Percentiles rank a stretch among this genome's conserved stretches.
These are phyloP conservation scores for Cercophora samala DNA, from an alignment of 495 filamentous ascomycete genomes.

Conservation along the genomic window DNA sequence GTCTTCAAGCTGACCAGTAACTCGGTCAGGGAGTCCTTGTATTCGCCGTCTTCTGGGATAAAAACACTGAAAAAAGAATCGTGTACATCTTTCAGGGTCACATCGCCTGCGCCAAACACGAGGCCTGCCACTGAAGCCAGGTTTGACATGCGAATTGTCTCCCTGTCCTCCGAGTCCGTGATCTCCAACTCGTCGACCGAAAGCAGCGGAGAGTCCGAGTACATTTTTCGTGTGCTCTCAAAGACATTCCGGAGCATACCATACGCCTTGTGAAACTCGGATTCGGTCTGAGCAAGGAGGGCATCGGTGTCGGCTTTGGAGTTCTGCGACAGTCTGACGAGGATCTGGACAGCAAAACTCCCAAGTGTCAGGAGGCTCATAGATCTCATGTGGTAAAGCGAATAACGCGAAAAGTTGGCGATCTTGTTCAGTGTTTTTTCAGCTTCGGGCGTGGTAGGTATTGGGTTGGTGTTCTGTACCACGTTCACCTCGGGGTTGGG, in stretches of 20 bases:
- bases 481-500: not conserved
- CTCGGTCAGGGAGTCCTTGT: conserved; percentile 58
- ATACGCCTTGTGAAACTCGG: conserved; percentile 78
- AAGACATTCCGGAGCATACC: conserved; percentile 74
- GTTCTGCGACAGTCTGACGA: conserved; percentile 45
- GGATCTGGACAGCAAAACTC: conserved; percentile 46
- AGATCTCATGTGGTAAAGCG: conserved; percentile 32
- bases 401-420: conserved; percentile 33
- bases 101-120: conserved; percentile 78
- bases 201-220: conserved; percentile 66
- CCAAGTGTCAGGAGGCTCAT: conserved; percentile 44
- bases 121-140: conserved; percentile 80
- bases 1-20: conserved; percentile 84
- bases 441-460: conserved; percentile 15
- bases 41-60: conserved; percentile 61
- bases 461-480: not conserved
- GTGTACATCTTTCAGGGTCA: conserved; percentile 77
- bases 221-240: conserved; percentile 74
- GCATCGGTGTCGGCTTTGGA: conserved; percentile 58
- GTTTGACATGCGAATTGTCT: conserved; percentile 81
- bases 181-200: conserved; percentile 72
- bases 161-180: conserved; percentile 61
- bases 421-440: conserved; percentile 28
- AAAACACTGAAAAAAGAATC: conserved; percentile 83
- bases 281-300: conserved; percentile 62